Conservation (phyloP, 2,329 filamentous ascomycete species). For the Seiridium cupressi region DNA sequence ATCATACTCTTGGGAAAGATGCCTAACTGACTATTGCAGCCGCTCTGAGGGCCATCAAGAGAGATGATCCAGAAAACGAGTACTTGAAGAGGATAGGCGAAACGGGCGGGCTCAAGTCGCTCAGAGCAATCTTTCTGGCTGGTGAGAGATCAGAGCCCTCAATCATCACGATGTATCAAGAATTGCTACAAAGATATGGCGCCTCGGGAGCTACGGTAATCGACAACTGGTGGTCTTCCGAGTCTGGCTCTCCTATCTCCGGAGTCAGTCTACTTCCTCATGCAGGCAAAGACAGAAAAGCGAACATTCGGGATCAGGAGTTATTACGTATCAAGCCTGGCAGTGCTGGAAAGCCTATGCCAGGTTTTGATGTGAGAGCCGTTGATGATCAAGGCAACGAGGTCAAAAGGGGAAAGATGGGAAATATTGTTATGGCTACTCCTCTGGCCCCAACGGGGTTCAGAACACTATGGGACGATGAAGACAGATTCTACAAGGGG, state of each 20-base stretch:
- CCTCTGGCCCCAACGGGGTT: constrained; percentile 86
- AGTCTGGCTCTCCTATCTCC: constrained; percentile 58
- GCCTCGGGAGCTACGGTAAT: constrained; percentile 58
- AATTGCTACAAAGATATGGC: constrained; percentile 65
- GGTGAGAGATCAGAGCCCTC: constrained; percentile 87
- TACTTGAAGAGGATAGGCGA: constrained; percentile 62
- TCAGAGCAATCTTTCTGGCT: constrained; percentile 79
- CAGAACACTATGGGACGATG: constrained; percentile 81
- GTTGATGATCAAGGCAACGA: constrained; percentile 79
- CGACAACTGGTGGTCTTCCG: constrained; percentile 63
- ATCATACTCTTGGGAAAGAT: constrained; percentile 19
- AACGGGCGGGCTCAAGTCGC: constrained; percentile 66
- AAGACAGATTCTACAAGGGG: constrained; percentile 79
- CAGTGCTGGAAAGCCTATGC: constrained; percentile 87
- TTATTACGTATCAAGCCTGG: constrained; percentile 70
- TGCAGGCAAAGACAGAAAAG: constrained; percentile 52
- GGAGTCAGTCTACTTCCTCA: constrained; percentile 56
- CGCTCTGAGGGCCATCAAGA: constrained; percentile 81
- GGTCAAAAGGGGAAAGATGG: constrained; percentile 72
- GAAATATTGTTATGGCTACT: constrained; percentile 83
- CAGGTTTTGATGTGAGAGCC: constrained; percentile 82
- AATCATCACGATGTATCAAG: constrained; percentile 79
- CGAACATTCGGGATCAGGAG: constrained; percentile 33
- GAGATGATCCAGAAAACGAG: constrained; percentile 76
- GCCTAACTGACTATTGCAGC: constrained; percentile 24